These are phyloP conservation scores for Brettanomyces naardenensis DNA, from an alignment of 805 yeast genomes.

Conservation along the genomic window DNA sequence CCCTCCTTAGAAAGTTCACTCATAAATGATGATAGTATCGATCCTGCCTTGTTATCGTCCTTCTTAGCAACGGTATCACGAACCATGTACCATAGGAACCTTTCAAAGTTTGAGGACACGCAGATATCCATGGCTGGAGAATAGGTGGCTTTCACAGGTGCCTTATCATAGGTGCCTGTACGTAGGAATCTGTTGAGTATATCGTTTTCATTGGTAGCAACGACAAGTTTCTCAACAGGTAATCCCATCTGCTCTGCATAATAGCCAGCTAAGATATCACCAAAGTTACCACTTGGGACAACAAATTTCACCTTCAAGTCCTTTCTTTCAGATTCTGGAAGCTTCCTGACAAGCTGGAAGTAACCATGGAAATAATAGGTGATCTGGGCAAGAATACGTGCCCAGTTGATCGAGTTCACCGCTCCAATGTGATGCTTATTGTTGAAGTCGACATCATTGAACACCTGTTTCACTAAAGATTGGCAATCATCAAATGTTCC, in stretches of 20 bases:
- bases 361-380: conserved; percentile 93
- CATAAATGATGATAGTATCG: conserved; percentile 70
- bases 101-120: conserved; percentile 92
- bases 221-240: conserved; percentile 77
- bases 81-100: conserved; percentile 90
- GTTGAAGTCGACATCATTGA: conserved; percentile 86
- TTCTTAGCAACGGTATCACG: conserved; percentile 56
- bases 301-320: conserved; percentile 63
- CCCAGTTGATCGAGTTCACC: conserved; percentile 98
- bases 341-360: conserved; percentile 53
- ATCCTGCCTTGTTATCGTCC: conserved; percentile 66
- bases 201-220: conserved; percentile 95
- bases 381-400: conserved; percentile 94
- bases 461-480: conserved; percentile 87
- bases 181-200: conserved; percentile 88
- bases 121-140: conserved; percentile 99
- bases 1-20: conserved; percentile 66
- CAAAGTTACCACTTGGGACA: conserved; percentile 97
- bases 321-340: conserved; percentile 21
- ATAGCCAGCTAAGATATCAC: conserved; percentile 95
- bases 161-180: conserved; percentile 78
- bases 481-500: conserved; percentile 99
- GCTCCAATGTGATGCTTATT: conserved; percentile 92
- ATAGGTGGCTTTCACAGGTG: conserved; percentile 72
- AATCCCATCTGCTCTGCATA: conserved; percentile 94